Evolutionary conservation across 305 asterid species (phyloP).

Genomic region (Fraxinus platypoda): DNA sequence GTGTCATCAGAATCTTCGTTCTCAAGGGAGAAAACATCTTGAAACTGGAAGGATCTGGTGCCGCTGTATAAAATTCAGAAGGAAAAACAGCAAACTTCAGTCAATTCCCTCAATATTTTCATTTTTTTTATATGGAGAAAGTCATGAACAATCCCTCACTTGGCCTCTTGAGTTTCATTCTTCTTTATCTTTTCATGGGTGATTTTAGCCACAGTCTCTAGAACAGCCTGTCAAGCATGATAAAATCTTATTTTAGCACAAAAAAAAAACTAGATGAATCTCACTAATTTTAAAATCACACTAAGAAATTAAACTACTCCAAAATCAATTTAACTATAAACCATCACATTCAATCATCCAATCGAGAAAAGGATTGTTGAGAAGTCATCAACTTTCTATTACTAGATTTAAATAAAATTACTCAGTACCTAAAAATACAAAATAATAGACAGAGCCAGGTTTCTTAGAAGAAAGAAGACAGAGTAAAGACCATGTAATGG

Average conservation of each 20-base stretch:
- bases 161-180: constrained; percentile 74
- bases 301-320: constrained; percentile 4
- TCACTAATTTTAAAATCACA: constrained; percentile 1
- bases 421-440: neutral
- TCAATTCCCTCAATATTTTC: constrained; percentile 16
- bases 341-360: constrained; percentile 1
- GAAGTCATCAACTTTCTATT: neutral
- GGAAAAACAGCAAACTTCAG: constrained; percentile 13
- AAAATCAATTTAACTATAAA: neutral
- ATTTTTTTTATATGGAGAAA: neutral
- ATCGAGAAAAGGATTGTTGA: neutral
- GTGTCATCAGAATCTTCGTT: constrained; percentile 73
- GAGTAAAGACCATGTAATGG: neutral
- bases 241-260: constrained; percentile 20
- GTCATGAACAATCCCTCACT: constrained; percentile 45
- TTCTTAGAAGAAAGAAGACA: neutral
- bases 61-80: constrained; percentile 43
- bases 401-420: neutral
- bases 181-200: constrained; percentile 80
- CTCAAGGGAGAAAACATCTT: constrained; percentile 74
- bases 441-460: neutral
- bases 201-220: constrained; percentile 91
- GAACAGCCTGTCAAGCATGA: constrained; percentile 61
- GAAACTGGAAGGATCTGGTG: constrained; percentile 69
- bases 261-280: neutral